Evolutionary conservation across 257 asterid genomes (phyloP).

Genomic region (Cinchona pubescens): DNA sequence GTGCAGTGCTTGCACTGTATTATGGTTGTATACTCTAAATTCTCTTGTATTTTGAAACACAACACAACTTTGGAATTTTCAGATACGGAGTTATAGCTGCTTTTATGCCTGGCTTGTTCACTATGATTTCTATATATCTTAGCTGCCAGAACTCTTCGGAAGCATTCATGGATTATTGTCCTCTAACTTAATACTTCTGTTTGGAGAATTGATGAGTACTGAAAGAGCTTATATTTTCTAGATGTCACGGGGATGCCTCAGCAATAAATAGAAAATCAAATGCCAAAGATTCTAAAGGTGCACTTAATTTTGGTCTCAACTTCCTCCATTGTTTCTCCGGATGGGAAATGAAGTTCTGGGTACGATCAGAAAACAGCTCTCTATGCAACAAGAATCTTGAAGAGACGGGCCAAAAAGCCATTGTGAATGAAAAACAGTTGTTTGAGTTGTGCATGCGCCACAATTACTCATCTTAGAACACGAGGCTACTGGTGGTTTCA

Average conservation of each 20-base stretch:
- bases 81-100: not conserved
- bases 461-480: slow-evolving; percentile 23
- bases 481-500: slow-evolving; percentile 20
- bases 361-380: not conserved
- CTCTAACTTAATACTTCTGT: no score
- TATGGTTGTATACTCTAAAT: not conserved
- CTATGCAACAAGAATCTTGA: slow-evolving; percentile 20
- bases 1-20: not conserved
- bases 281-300: no score
- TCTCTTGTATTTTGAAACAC: not conserved
- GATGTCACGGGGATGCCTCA: no score
- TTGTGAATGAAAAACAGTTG: slow-evolving; percentile 5
- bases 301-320: no score
- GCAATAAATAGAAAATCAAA: no score
- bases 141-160: no score
- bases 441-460: slow-evolving; percentile 25
- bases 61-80: not conserved
- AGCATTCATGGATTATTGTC: no score
- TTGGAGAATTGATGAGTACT: no score
- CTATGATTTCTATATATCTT: not conserved
- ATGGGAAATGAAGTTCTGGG: not conserved
- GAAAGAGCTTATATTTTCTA: no score
- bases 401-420: slow-evolving; percentile 10
- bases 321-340: not conserved
- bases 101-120: not conserved